Evolutionary conservation across 2,329 filamentous ascomycete genomes (phyloP), one percentile per base, ranked within the genome.

Genomic region (Thermothelomyces thermophilus): DNA sequence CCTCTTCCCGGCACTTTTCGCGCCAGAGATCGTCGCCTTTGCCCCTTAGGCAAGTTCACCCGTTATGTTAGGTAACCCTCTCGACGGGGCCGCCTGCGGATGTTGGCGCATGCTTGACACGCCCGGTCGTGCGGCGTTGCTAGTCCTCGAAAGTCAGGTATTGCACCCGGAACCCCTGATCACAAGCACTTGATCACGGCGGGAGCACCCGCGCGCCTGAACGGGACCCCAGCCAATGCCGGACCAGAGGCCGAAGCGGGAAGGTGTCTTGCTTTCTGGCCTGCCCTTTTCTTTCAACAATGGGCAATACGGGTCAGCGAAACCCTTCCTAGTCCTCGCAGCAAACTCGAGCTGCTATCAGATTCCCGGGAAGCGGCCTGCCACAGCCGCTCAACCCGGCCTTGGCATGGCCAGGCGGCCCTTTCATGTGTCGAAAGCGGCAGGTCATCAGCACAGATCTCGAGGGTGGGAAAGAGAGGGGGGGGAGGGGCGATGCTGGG

Each of bases 251-350:
- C 56, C 55, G 34, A 58, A 58, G 48, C 37, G 39, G 57, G 58
- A 58, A 60, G 58, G 58, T 60, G 56, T 54, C 22, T 53, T 20
- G 7, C n/a, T 41, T 39, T 41, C 33, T 35, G 43, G 54, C 43
- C 50, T 56, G 55, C 52, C 51, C 13, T 34, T 54, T 36, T 34
- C 28, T 24, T 43, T 35, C 30, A 46, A 42, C 24, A 26, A 46
- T 28, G 8, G 42, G 11, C 47, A 35, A 41, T 39, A 46, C 34
- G 28, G 35, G 14, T 19, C 41, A n/a, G n/a, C n/a, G n/a, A n/a
- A n/a, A n/a, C n/a, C n/a, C n/a, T n/a, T n/a, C n/a, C n/a, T n/a
- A n/a, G n/a, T n/a, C n/a, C n/a, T n/a, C n/a, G n/a, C n/a, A n/a
- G n/a, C n/a, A n/a, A n/a, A n/a, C n/a, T n/a, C n/a, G n/a, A n/a